A percentile compares a stretch with the other conserved stretches of the same genome.
Conservation (phyloP, 257 asterid genomes). For the Ilex asprella region DNA sequence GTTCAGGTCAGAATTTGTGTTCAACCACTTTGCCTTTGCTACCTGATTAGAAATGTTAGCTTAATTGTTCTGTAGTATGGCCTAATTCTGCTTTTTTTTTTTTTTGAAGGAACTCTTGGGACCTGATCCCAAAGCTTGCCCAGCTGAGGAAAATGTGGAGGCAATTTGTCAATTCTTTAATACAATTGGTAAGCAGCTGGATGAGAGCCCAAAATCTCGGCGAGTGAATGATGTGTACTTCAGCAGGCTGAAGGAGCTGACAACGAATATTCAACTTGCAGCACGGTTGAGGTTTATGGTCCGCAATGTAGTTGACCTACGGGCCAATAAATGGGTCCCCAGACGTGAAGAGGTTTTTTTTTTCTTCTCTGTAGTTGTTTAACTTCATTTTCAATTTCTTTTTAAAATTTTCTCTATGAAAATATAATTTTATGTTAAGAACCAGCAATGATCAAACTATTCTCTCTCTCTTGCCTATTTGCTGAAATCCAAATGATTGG, state of each 20-base stretch:
- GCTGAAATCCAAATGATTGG: too few species aligned
- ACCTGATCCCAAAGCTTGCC: neutral
- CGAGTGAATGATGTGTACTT: constrained; percentile 1
- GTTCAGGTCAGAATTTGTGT: neutral
- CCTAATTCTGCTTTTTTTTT: neutral
- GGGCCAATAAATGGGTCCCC: constrained; percentile 1
- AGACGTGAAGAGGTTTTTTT: constrained; percentile 3
- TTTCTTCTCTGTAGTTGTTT: neutral
- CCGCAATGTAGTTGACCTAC: constrained; percentile 1
- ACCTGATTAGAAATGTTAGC: neutral
- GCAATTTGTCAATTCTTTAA: constrained; percentile 5
- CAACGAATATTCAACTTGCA: constrained; percentile 1
- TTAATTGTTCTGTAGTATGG: neutral
- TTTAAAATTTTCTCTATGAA: neutral
- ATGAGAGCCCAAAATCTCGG: neutral
- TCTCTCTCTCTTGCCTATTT: too few species aligned
- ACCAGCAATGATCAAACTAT: too few species aligned
- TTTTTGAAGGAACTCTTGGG: constrained; percentile 1
- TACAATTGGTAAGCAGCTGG: constrained; percentile 9
- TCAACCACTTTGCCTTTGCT: neutral
- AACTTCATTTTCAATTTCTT: neutral
- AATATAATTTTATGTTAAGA: too few species aligned
- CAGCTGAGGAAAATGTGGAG: constrained; percentile 8
- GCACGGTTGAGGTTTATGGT: constrained; percentile 6
- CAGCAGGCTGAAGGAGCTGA: neutral